Conservation (phyloP, 805 yeast genomes). For the Nakazawaea laoshanensis region DNA sequence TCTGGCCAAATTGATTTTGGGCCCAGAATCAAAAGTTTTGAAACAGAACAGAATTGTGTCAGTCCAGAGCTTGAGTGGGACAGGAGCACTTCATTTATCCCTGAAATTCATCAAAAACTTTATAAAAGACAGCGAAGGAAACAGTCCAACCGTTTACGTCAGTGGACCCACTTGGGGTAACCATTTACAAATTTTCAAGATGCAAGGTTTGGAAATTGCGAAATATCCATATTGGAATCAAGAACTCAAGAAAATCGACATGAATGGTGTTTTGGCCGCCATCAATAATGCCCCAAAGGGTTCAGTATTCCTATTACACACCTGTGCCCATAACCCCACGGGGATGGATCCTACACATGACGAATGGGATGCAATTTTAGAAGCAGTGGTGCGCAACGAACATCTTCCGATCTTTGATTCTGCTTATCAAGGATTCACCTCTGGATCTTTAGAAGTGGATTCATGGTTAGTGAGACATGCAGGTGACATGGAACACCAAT, state of each 20-base stretch:
- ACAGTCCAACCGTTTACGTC: slow-evolving; percentile 38
- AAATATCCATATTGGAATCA: slow-evolving; percentile 68
- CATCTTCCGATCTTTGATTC: slow-evolving; percentile 81
- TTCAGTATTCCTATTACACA: slow-evolving; percentile 71
- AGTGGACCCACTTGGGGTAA: slow-evolving; percentile 96
- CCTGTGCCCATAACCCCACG: slow-evolving; percentile 96
- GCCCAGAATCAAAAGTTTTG: slow-evolving; percentile 25
- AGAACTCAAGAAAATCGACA: slow-evolving; percentile 52
- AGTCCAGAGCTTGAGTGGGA: slow-evolving; percentile 88
- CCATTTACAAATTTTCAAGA: slow-evolving; percentile 72
- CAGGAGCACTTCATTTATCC: slow-evolving; percentile 86
- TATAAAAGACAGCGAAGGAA: slow-evolving; percentile 36
- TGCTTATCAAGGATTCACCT: slow-evolving; percentile 94
- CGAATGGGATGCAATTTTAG: slow-evolving; percentile 74
- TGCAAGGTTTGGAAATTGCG: slow-evolving; percentile 57
- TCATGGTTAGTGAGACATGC: slow-evolving; percentile 40
- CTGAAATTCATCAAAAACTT: slow-evolving; percentile 67
- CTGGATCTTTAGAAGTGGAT: slow-evolving; percentile 76
- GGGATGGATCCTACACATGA: slow-evolving; percentile 83
- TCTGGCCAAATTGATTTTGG: slow-evolving; percentile 45
- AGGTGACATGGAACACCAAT: slow-evolving; percentile 28
- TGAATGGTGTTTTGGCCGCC: slow-evolving; percentile 54
- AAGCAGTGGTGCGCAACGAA: slow-evolving; percentile 45
- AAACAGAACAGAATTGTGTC: slow-evolving; percentile 50
- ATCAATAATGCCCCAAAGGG: slow-evolving; percentile 47